Conservation (phyloP, 2,329 filamentous ascomycete species). For the Ploettnerulaceae sp. region DNA sequence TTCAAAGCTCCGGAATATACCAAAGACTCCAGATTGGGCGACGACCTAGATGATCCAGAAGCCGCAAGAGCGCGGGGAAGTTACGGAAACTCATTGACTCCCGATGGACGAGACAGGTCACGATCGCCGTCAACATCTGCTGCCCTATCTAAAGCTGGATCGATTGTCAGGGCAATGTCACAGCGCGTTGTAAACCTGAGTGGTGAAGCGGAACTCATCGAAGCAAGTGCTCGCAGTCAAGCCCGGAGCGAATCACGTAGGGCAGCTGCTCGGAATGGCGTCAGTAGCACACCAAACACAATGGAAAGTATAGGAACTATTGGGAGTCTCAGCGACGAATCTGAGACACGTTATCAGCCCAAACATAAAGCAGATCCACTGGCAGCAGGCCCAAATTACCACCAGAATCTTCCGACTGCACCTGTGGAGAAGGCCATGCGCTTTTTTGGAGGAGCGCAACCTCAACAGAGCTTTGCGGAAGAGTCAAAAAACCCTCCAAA, state of each 20-base stretch:
- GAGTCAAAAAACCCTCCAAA: conserved; percentile 50
- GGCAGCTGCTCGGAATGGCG: conserved; percentile 2
- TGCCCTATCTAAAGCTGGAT: conserved; percentile 64
- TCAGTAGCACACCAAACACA: conserved; percentile 11
- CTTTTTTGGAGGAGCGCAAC: conserved; percentile 24
- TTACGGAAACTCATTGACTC: conserved; percentile 52
- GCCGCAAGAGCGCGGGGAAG: conserved; percentile 48
- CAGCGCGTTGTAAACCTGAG: conserved; percentile 97
- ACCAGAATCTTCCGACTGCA: conserved; percentile 22
- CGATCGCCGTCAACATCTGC: conserved; percentile 60
- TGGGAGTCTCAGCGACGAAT: conserved; percentile 26
- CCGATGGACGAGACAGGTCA: conserved; percentile 42
- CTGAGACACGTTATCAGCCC: conserved; percentile 21
- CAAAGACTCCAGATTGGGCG: conserved; percentile 48
- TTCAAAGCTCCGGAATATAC: conserved; percentile 39
- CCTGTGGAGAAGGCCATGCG: conserved; percentile 32
- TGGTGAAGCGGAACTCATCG: conserved; percentile 80
- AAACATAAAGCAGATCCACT: conserved; percentile 29
- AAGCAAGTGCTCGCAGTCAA: conserved; percentile 48
- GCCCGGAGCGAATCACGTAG: conserved; percentile 16
- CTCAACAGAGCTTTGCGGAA: conserved; percentile 18
- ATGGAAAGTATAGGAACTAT: conserved; percentile 8
- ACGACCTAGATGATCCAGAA: conserved; percentile 57
- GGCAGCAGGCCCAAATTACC: conserved; percentile 33
- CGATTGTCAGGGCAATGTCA: conserved; percentile 81